phyloP scores from a whole-genome alignment of 2,329 filamentous ascomycete genomes.

The Botrytis pseudocinerea region DNA sequence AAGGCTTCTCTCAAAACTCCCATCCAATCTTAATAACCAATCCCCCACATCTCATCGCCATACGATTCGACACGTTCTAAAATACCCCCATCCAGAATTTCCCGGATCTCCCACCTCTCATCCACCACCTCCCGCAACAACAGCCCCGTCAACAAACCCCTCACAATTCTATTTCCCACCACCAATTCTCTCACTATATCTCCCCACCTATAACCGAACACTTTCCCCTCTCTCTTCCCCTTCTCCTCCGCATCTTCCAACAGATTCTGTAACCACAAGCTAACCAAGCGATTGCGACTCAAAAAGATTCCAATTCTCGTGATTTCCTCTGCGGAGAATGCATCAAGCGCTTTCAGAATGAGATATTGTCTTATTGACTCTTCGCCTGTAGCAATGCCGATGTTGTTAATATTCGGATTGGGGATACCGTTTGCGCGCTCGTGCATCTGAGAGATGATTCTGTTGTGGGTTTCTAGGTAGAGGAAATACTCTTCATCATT shows the following conservation, averaged over 20 bases:
- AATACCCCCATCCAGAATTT: not conserved
- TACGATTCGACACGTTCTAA: not conserved
- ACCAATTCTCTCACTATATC: not conserved
- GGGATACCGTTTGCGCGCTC: not conserved
- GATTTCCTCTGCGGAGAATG: not conserved
- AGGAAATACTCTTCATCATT: not conserved
- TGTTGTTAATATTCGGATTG: not conserved
- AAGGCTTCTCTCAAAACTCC: not conserved
- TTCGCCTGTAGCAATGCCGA: not conserved
- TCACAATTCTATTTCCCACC: not conserved
- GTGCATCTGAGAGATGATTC: not conserved
- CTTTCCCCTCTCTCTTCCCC: not conserved
- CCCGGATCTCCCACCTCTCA: not conserved
- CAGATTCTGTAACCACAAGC: not conserved
- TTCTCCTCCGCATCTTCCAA: not conserved
- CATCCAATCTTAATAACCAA: not conserved
- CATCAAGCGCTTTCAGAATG: not conserved
- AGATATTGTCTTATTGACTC: not conserved
- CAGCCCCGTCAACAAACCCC: not conserved
- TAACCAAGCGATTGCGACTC: not conserved
- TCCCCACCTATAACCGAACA: not conserved
- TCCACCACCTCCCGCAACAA: not conserved
- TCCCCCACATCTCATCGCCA: not conserved
- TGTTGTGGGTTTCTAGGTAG: not conserved
- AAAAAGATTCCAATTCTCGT: not conserved